A percentile compares a stretch with the other conserved stretches of the same genome.
Conservation (phyloP, 2,329 filamentous ascomycete genomes). For the Lachnellula arida region DNA sequence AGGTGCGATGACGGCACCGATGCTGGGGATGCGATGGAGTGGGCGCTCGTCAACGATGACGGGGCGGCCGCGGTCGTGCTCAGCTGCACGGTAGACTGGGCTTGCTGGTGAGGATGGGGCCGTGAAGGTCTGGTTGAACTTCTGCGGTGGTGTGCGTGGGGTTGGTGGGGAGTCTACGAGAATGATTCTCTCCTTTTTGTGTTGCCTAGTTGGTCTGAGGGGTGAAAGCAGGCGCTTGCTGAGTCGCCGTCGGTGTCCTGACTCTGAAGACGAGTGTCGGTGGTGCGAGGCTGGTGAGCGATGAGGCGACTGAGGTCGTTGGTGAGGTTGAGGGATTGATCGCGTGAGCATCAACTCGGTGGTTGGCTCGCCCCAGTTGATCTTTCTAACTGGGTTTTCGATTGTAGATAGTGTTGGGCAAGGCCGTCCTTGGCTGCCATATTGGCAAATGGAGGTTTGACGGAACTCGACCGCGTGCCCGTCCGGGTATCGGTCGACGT, state of each 20-base stretch:
- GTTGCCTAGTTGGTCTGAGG: conserved; percentile 20
- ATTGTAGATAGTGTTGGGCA: conserved; percentile 40
- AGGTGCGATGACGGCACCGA: conserved; percentile 18
- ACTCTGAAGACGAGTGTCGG: conserved; percentile 35
- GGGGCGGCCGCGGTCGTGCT: conserved; percentile 18
- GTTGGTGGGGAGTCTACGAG: conserved; percentile 43
- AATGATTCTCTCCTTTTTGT: conserved; percentile 40
- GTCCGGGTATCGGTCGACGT: conserved; percentile 44
- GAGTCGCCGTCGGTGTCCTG: conserved; percentile 38
- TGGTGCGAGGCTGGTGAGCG: conserved; percentile 21
- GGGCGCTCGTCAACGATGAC: conserved; percentile 29
- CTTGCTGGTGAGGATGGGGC: conserved; percentile 26
- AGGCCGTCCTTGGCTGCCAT: conserved; percentile 36
- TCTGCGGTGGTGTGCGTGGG: conserved; percentile 43
- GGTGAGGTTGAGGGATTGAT: conserved; percentile 26
- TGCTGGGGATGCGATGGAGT: conserved; percentile 15
- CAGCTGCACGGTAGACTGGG: conserved; percentile 12
- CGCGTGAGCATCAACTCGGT: conserved; percentile 37
- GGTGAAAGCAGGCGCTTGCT: conserved; percentile 28
- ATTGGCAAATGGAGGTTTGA: conserved; percentile 35
- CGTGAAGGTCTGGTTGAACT: conserved; percentile 37
- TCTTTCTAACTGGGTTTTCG: conserved; percentile 38
- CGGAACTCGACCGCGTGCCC: conserved; percentile 36
- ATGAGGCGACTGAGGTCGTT: conserved; percentile 25
- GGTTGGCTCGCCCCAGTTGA: conserved; percentile 33